A percentile compares a stretch with the other conserved stretches of the same genome.
These are phyloP conservation scores for Capronia americana DNA, from an alignment of 2,329 filamentous ascomycete species.

Conservation along the genomic window DNA sequence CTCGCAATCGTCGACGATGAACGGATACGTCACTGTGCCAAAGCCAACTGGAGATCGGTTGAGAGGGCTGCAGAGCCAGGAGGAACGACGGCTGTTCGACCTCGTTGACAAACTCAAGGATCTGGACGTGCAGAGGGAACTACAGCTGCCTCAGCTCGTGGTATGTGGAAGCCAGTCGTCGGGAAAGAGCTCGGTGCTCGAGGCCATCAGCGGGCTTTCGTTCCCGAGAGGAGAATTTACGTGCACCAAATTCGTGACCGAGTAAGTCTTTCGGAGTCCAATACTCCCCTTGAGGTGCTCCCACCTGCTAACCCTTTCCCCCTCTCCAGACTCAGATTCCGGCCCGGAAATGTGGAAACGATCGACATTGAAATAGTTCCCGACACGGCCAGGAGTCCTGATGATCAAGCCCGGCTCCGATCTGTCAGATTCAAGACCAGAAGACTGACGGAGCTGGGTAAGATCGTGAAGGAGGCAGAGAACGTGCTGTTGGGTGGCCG, in stretches of 20 bases:
- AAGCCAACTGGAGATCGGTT: constrained; percentile 9
- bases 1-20: constrained; percentile 10
- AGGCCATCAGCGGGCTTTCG: constrained; percentile 67
- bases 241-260: constrained; percentile 68
- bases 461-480: constrained; percentile 21
- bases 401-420: constrained; percentile 26
- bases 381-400: constrained; percentile 11
- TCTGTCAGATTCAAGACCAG: constrained; percentile 29
- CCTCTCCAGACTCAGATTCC: constrained; percentile 12
- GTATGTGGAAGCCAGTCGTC: constrained; percentile 70
- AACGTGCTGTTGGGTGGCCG: constrained; percentile 13
- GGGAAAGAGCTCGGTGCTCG: constrained; percentile 67
- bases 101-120: constrained; percentile 32
- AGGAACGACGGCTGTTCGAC: constrained; percentile 17
- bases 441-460: constrained; percentile 39
- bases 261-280: constrained; percentile 57
- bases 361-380: constrained; percentile 20
- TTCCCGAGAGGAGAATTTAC: constrained; percentile 67
- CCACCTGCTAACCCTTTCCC: constrained; percentile 19
- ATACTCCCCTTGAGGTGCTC: neutral
- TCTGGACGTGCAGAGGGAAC: constrained; percentile 51
- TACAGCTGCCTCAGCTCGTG: constrained; percentile 66
- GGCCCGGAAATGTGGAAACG: constrained; percentile 18
- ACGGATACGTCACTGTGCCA: constrained; percentile 16
- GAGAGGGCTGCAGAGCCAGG: constrained; percentile 11